A percentile compares a stretch with the other conserved stretches of the same genome.
Evolutionary conservation across 2,329 filamentous ascomycete species (phyloP).

Genomic region (Colletotrichum sp.): DNA sequence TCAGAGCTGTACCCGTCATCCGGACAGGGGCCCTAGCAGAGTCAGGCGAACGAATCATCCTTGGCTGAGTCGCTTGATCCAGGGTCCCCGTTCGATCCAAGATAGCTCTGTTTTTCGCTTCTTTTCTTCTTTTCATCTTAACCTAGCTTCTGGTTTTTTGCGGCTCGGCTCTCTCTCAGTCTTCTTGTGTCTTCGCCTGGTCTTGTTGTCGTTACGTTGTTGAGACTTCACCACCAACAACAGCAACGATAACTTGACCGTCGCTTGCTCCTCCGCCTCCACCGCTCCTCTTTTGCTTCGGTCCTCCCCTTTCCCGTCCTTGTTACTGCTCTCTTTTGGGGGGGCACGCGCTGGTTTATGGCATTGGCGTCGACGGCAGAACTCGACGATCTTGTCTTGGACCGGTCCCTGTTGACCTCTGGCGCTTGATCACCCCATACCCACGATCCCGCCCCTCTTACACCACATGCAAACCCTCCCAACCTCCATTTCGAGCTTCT

Average conservation of each 20-base stretch:
- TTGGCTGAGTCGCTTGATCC: background rate
- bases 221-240: background rate
- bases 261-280: background rate
- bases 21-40: conserved; percentile 10
- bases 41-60: conserved; percentile 1
- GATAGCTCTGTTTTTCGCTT: background rate
- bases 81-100: background rate
- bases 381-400: background rate
- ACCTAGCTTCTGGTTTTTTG: background rate
- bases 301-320: background rate
- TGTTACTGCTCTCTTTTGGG: background rate
- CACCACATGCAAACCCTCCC: conserved; percentile 1
- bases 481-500: background rate
- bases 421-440: background rate
- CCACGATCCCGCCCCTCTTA: background rate
- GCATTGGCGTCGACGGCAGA: background rate
- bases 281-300: background rate
- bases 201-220: background rate
- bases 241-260: background rate
- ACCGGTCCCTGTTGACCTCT: background rate
- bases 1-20: conserved; percentile 9
- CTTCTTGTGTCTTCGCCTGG: background rate
- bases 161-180: background rate
- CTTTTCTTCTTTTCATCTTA: background rate
- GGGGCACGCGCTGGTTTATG: background rate